Evolutionary conservation across 108 stramenopile genomes (phyloP).

Genomic region (Nitzschia putrida): DNA sequence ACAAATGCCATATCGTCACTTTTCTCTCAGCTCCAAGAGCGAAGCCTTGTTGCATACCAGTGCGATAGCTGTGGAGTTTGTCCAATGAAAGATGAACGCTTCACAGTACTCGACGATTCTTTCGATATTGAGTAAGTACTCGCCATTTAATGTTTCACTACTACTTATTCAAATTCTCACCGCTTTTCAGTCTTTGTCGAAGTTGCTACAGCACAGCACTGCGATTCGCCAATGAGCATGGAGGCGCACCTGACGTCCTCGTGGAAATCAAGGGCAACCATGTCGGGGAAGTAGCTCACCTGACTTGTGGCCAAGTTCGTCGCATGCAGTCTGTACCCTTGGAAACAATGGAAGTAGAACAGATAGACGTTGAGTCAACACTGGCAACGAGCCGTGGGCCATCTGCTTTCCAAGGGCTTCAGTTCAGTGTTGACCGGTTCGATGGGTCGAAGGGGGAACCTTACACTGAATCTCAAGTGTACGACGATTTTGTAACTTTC

Average conservation of each 20-base stretch:
- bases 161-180: conserved; percentile 2
- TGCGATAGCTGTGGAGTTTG: conserved; percentile 73
- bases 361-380: conserved; percentile 38
- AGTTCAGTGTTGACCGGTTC: neutral
- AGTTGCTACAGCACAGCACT: conserved; percentile 54
- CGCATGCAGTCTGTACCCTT: conserved; percentile 65
- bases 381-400: conserved; percentile 22
- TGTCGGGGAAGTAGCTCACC: conserved; percentile 30
- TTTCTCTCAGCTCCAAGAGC: conserved; percentile 26
- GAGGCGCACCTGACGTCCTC: conserved; percentile 24
- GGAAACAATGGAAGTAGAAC: conserved; percentile 51
- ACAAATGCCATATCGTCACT: conserved; percentile 2
- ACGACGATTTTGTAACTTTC: conserved; percentile 27
- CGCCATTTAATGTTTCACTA: neutral
- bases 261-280: conserved; percentile 58
- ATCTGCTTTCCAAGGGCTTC: conserved; percentile 1
- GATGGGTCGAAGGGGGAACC: neutral
- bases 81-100: conserved; percentile 65
- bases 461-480: conserved; percentile 4
- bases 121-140: conserved; percentile 58
- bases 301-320: conserved; percentile 65
- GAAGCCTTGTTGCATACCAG: conserved; percentile 48
- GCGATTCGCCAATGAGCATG: conserved; percentile 48
- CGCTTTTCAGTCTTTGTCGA: conserved; percentile 50
- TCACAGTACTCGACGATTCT: conserved; percentile 56